These are phyloP conservation scores for Lipomyces anomalus DNA, from an alignment of 805 yeast species.

Conservation along the genomic window DNA sequence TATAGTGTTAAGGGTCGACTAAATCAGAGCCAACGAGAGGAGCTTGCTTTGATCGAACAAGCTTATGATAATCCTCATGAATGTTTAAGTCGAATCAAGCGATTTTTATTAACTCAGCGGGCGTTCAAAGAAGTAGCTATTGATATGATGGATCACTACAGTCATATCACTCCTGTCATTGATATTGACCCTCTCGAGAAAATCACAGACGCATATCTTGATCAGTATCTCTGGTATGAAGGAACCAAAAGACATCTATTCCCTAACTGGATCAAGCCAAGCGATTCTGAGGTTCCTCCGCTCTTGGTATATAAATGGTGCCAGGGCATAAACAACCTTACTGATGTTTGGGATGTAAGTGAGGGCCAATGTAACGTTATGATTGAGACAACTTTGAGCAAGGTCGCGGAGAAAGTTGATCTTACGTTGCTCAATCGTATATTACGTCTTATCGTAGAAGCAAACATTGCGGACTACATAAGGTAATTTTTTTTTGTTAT, in stretches of 20 bases:
- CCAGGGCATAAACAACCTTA: slow-evolving; percentile 77
- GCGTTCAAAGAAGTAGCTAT: slow-evolving; percentile 84
- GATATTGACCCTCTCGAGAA: slow-evolving; percentile 88
- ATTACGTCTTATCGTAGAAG: slow-evolving; percentile 73
- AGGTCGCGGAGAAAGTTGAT: slow-evolving; percentile 79
- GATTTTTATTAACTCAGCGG: slow-evolving; percentile 75
- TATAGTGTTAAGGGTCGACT: slow-evolving; percentile 70
- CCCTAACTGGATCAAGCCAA: slow-evolving; percentile 96
- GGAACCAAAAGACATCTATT: slow-evolving; percentile 80
- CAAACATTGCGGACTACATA: slow-evolving; percentile 89
- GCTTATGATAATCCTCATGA: slow-evolving; percentile 98
- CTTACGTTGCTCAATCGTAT: slow-evolving; percentile 79
- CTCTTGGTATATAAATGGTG: slow-evolving; percentile 88
- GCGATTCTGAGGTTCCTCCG: slow-evolving; percentile 91
- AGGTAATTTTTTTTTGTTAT: slow-evolving; percentile 17
- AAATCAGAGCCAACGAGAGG: slow-evolving; percentile 85
- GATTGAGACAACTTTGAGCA: slow-evolving; percentile 68
- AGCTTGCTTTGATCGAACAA: slow-evolving; percentile 85
- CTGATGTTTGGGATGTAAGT: slow-evolving; percentile 70
- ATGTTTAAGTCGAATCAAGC: slow-evolving; percentile 75
- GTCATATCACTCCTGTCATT: slow-evolving; percentile 78
- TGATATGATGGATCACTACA: slow-evolving; percentile 88
- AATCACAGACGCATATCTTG: slow-evolving; percentile 91
- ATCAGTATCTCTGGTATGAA: slow-evolving; percentile 94
- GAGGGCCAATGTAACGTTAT: slow-evolving; percentile 76